Evolutionary conservation across 2,329 filamentous ascomycete species (phyloP), one percentile per base, ranked within the genome.

Genomic region (Apiospora saccharicola): DNA sequence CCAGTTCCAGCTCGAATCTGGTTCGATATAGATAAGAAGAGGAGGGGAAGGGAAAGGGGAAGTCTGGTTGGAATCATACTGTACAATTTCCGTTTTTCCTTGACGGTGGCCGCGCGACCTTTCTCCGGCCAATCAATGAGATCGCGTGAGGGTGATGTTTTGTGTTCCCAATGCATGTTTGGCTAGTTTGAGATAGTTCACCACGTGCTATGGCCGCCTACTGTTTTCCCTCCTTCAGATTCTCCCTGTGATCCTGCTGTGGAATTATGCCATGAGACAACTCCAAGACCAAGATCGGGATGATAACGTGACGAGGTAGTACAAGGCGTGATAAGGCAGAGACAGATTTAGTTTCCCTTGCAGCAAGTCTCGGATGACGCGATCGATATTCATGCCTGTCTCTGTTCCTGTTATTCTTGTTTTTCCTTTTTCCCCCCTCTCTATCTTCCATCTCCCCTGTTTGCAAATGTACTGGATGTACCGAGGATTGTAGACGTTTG

Each of bases 301-400:
- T 61, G 53, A 19, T 61, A 34, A 22, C 53, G 6, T 14, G 53
- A 22, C 6, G 57, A 4, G 22, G 57, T 64, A 3, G 57, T 41
- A 64, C 57, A 64, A 64, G 57, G 34, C 57, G 57, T 64, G 57
- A 64, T 64, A 64, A 41, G 57, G 57, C 57, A 64, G 57, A 64
- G 57, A 64, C 57, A 64, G 10, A 64, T 64, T 64, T 13, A 41
- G 34, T 64, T 64, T 64, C 57, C 57, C 34, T 64, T 64, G 57
- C 57, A 64, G 34, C 10, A 22, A 13, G 57, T 41, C 34, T 64
- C 57, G 57, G 57, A 41, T 64, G 34, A 19, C 57, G 34, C 34
- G 34, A n/a, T 64, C 57, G 19, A 64, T 37, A 14, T 37, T 14
- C 0, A 22, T 64, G 57, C n/a, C 16, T 64, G 57, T 64, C 57